Base-by-base conservation (phyloP, 140 eudicot genomes). In the Flaveria floridana region DNA sequence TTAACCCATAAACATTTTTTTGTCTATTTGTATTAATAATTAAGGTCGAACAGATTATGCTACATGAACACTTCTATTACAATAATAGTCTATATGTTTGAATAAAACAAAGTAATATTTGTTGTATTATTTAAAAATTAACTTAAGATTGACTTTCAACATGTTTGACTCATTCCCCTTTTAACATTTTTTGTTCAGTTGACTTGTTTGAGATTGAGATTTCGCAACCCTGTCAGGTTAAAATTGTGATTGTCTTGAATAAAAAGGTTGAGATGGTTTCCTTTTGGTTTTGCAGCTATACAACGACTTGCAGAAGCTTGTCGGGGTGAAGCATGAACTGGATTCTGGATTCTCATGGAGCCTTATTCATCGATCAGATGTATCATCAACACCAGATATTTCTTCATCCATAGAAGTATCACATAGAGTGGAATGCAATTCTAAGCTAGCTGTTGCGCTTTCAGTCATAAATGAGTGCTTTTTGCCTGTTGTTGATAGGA, bases 401-500 rank as follows among this genome's bases (percentile, higher is more conserved):
- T 59, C 13, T 37, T 74, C 87, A 14, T 87, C 81, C 26, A 81
- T 70, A 57, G 95, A 87, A 66, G 79, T 80, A 64, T 59, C 96
- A 65, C 90, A 84, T 66, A 91, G 78, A 76, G 95, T 91, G 80
- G 99, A 95, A 80, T 88, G 97, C 87, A 95, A 95, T 81, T 87
- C 99, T 39, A 95, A 95, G 86, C 85, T 95, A 50, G 97, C 97
- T 78, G 89, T 95, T 80, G 97, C 99, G 48, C 85, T 81, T 28
- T 82, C 95, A 59, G 86, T 95, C 50, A 88, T 95, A 85, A 88
- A 91, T 52, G 99, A 95, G 76, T 95, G 99, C 70, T 95, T 95
- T 81, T 34, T 95, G 82, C 97, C 99, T 52, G 83, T 95, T 37
- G 53, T 76, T 68, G 99, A 95, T 77, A 73, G 99, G 85, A 95